Percentiles rank a stretch among this genome's conserved stretches.
phyloP scores from a whole-genome alignment of 2,329 filamentous ascomycete species.

The Fusarium sp. region DNA sequence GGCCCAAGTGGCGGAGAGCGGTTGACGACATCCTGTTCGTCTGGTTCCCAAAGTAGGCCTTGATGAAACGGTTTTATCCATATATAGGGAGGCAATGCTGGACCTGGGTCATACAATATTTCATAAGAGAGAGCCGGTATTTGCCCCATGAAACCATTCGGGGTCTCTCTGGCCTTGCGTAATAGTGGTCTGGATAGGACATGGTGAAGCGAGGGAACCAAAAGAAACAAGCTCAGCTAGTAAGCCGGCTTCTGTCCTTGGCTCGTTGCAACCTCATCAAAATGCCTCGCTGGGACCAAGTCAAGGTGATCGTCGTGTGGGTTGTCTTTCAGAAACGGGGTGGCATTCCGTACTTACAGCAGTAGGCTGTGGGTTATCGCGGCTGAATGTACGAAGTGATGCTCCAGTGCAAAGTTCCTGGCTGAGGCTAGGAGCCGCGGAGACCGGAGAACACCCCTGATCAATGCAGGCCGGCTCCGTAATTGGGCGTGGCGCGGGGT shows the following conservation, averaged over 20 bases:
- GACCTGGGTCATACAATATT: background rate
- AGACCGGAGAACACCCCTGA: conserved; percentile 15
- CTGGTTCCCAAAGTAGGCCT: background rate
- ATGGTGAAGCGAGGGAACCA: background rate
- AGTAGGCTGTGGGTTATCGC: conserved; percentile 7
- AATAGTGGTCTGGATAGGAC: background rate
- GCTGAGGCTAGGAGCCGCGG: conserved; percentile 3
- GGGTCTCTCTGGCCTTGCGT: background rate
- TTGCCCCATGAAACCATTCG: background rate
- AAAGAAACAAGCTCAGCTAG: background rate
- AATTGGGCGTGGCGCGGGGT: conserved; percentile 8
- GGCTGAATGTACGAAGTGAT: background rate
- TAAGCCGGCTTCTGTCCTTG: background rate
- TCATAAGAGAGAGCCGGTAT: background rate
- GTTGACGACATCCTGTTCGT: background rate
- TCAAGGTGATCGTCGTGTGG: background rate
- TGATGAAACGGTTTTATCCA: background rate
- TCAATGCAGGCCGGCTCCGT: conserved; percentile 3
- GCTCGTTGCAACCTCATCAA: background rate
- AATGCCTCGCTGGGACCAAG: background rate
- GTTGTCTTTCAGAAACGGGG: background rate
- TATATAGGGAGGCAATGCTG: background rate
- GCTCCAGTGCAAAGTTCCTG: background rate
- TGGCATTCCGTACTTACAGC: background rate
- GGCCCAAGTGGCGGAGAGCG: background rate